Conservation (phyloP, 805 yeast genomes). For the Starmera dryadoides region DNA sequence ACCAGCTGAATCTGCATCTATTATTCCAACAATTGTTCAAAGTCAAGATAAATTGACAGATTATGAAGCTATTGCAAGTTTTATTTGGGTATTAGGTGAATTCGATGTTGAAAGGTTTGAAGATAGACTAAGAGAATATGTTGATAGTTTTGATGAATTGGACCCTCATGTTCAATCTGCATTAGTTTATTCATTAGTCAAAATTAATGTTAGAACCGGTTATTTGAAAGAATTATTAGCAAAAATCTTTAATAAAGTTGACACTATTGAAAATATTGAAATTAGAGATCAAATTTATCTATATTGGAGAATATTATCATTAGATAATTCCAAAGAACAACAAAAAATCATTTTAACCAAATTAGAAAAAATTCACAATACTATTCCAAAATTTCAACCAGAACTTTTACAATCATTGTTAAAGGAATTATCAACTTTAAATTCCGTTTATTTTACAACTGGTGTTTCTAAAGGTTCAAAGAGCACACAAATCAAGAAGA, state of each 20-base stretch:
- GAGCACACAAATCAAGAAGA: constrained; percentile 39
- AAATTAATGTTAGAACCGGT: constrained; percentile 40
- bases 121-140: constrained; percentile 35
- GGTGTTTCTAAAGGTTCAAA: constrained; percentile 34
- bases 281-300: constrained; percentile 75
- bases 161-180: constrained; percentile 57
- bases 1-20: constrained; percentile 41
- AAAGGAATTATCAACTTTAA: constrained; percentile 72
- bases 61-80: constrained; percentile 43
- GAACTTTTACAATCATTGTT: constrained; percentile 60
- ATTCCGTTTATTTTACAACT: constrained; percentile 88
- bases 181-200: constrained; percentile 55
- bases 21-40: constrained; percentile 47
- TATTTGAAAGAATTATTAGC: constrained; percentile 39
- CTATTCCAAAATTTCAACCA: constrained; percentile 67
- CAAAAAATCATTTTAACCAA: constrained; percentile 48
- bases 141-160: constrained; percentile 47
- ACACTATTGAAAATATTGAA: constrained; percentile 63
- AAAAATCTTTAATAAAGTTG: constrained; percentile 56
- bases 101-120: constrained; percentile 53
- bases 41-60: constrained; percentile 40
- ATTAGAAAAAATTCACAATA: constrained; percentile 65
- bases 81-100: constrained; percentile 68
- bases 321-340: constrained; percentile 27
- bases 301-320: constrained; percentile 71